phyloP scores from a whole-genome alignment of 2,329 filamentous ascomycete genomes.

The Colletotrichum gloeosporioides region DNA sequence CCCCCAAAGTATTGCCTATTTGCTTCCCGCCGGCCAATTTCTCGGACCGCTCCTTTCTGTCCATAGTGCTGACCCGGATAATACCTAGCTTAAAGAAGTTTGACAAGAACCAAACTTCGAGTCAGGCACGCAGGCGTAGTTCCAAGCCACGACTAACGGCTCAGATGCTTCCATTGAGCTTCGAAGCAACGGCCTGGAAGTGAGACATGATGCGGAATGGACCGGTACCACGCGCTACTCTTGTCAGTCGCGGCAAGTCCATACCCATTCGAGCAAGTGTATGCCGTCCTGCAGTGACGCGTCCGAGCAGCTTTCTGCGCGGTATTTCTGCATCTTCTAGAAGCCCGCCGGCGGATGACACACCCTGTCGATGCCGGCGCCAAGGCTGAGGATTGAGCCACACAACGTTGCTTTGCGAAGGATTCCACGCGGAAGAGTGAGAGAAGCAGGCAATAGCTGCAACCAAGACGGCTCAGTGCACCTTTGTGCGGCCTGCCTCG shows the following conservation, averaged over 20 bases:
- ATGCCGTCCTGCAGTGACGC: neutral
- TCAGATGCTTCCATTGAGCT: neutral
- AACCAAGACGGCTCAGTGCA: neutral
- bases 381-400: neutral
- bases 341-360: neutral
- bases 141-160: neutral
- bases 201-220: neutral
- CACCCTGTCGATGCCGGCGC: neutral
- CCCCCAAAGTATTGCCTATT: neutral
- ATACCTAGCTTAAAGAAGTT: neutral
- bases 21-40: neutral
- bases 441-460: neutral
- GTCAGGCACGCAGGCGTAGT: neutral
- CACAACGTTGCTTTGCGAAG: neutral
- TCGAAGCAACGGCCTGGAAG: neutral
- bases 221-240: neutral
- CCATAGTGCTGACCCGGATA: neutral
- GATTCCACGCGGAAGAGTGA: neutral
- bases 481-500: neutral
- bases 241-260: neutral
- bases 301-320: neutral
- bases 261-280: neutral
- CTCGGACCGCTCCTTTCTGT: neutral
- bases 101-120: neutral
- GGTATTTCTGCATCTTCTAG: slow-evolving; percentile 9